A percentile compares a stretch with the other conserved stretches of the same genome.
These are phyloP conservation scores for Cyclocybe aegerita DNA, from an alignment of 768 basidiomycete genomes.

Conservation along the genomic window DNA sequence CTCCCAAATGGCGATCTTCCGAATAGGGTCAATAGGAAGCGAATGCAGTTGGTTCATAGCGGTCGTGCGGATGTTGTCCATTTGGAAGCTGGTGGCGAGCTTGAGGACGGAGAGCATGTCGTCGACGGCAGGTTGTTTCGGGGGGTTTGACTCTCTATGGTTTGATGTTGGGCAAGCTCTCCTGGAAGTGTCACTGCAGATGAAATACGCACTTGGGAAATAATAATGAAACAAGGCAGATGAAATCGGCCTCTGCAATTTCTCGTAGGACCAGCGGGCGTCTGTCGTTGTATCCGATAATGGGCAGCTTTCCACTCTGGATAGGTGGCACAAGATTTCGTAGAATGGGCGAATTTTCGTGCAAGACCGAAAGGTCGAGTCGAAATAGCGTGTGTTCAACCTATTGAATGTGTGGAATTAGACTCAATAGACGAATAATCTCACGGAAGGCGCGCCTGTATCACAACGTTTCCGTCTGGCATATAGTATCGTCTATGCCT, in stretches of 20 bases:
- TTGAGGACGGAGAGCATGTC: slow-evolving; percentile 34
- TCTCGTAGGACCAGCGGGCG: slow-evolving; percentile 46
- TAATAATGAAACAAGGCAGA: slow-evolving; percentile 52
- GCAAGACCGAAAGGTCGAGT: slow-evolving; percentile 45
- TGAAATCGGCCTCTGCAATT: slow-evolving; percentile 45
- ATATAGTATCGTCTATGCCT: slow-evolving; percentile 30
- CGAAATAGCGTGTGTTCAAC: slow-evolving; percentile 53
- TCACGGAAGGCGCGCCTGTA: slow-evolving; percentile 20
- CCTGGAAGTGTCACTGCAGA: neutral
- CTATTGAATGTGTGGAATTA: slow-evolving; percentile 24
- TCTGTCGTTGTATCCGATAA: slow-evolving; percentile 22
- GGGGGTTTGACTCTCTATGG: slow-evolving; percentile 10
- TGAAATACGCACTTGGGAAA: slow-evolving; percentile 45
- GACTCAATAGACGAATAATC: neutral
- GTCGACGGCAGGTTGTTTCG: slow-evolving; percentile 22
- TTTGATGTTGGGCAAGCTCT: neutral
- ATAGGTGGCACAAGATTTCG: slow-evolving; percentile 31
- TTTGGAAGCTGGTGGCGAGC: slow-evolving; percentile 32
- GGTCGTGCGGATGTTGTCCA: slow-evolving; percentile 23
- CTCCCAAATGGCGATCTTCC: slow-evolving; percentile 34
- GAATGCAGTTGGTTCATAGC: slow-evolving; percentile 28
- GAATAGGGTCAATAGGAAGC: slow-evolving; percentile 29
- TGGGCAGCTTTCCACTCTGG: slow-evolving; percentile 20
- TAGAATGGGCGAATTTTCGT: slow-evolving; percentile 33
- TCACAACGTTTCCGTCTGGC: slow-evolving; percentile 29